phyloP scores from a whole-genome alignment of 1,284 basidiomycete genomes.

The Fomes fomentarius region DNA sequence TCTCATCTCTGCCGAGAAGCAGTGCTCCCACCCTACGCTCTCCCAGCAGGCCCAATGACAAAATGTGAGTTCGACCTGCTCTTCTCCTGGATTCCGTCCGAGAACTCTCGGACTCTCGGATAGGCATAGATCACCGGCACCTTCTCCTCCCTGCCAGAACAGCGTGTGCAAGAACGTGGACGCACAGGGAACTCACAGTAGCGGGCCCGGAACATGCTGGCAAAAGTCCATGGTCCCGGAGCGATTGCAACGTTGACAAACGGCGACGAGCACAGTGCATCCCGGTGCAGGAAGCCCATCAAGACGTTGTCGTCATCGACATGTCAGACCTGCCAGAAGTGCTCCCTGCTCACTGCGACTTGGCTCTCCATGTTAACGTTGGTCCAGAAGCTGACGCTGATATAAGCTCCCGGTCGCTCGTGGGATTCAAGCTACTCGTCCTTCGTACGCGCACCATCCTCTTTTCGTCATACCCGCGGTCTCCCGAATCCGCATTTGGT shows the following conservation, averaged over 20 bases:
- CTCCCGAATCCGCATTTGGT: too few relatives aligned
- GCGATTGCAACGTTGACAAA: constrained; percentile 12
- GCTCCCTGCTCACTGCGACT: neutral
- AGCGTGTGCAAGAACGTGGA: neutral
- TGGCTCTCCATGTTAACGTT: too few relatives aligned
- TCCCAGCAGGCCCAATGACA: neutral
- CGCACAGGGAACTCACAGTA: neutral
- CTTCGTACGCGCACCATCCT: neutral
- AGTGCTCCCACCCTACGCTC: neutral
- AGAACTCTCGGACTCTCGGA: neutral
- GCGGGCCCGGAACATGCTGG: neutral
- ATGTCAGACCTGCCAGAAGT: neutral
- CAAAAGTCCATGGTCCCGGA: constrained; percentile 18
- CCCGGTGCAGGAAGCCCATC: constrained; percentile 1
- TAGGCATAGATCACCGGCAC: neutral
- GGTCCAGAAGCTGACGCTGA: constrained; percentile 9
- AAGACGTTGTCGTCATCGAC: constrained; percentile 20
- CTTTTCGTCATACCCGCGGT: neutral
- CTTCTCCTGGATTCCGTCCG: constrained; percentile 1
- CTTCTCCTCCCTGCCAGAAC: neutral
- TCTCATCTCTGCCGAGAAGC: constrained; percentile 13
- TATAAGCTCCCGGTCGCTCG: constrained; percentile 9
- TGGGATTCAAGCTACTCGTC: constrained; percentile 3
- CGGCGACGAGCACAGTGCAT: neutral
- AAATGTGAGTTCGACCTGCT: neutral